Base-by-base conservation (phyloP, 768 basidiomycete genomes). In the Russula vinacea region DNA sequence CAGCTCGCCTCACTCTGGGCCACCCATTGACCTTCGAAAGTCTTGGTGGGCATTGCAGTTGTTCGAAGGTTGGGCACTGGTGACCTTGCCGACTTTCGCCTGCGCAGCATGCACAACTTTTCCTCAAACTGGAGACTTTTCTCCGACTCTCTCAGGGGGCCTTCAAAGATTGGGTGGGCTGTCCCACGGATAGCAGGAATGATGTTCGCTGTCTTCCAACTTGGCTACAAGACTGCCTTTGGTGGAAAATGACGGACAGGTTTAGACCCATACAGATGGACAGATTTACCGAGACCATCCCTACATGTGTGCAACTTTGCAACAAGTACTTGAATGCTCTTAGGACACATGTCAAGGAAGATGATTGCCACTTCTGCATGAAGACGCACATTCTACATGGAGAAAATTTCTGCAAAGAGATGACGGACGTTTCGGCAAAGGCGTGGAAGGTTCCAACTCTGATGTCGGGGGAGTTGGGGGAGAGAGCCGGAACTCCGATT, bases 321-420 rank as follows among this genome's bases (percentile, higher is more conserved):
- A 10, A 40, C n/a, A 29, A 40, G n/a, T 62, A 62, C 39, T 26
- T 39, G 44, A 11, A 16, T n/a, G 26, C 54, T 6, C 45, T 62
- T 17, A 45, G 39, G n/a, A 19, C 0, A 7, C 62, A 62, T 5
- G 16, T 62, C 29, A 51, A 3, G 5, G 6, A 50, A 33, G 42
- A 10, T 0, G 47, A 62, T 53, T 62, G 62, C 29, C 3, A 54
- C 16, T 40, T 49, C 39, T 62, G 62, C 54, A 40, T 32, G 47
- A 62, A 42, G 39, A 35, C 44, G n/a, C 62, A 62, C 62, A 13
- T 10, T 2, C 16, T 62, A 16, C 35, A 50, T 16, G 62, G 62
- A 24, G 62, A 56, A 16, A n/a, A 3, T 22, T 62, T 50, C 39
- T 50, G 54, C 32, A 2, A 0, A 1, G 29, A 50, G n/a, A 19